phyloP scores from a whole-genome alignment of 2,329 filamentous ascomycete species.

The Trichoderma arundinaceum region DNA sequence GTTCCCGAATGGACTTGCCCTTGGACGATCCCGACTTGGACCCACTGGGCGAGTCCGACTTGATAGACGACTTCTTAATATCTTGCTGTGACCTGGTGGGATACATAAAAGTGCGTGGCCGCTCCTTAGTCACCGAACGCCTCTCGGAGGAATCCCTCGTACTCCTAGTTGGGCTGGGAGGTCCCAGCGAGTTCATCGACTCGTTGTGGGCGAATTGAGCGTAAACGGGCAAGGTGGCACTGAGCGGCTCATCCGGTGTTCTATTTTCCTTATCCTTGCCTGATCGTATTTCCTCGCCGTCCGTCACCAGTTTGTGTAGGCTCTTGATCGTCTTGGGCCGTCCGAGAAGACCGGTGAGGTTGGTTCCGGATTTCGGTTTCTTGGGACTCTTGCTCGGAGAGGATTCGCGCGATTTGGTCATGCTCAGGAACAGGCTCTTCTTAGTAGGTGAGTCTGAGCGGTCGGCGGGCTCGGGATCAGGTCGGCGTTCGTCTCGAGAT shows the following conservation, averaged over 20 bases:
- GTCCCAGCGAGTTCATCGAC: slow-evolving; percentile 32
- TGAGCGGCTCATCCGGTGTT: slow-evolving; percentile 55
- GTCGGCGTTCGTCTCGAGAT: slow-evolving; percentile 42
- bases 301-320: slow-evolving; percentile 59
- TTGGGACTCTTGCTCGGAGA: slow-evolving; percentile 68
- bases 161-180: slow-evolving; percentile 29
- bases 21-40: slow-evolving; percentile 41
- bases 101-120: slow-evolving; percentile 59
- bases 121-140: slow-evolving; percentile 45
- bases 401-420: slow-evolving; percentile 51
- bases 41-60: slow-evolving; percentile 41
- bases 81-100: slow-evolving; percentile 36
- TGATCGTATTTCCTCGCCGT: slow-evolving; percentile 55
- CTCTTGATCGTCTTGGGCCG: slow-evolving; percentile 76
- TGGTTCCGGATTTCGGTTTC: slow-evolving; percentile 79
- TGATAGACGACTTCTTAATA: slow-evolving; percentile 33
- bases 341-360: slow-evolving; percentile 76
- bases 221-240: slow-evolving; percentile 73
- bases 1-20: slow-evolving; percentile 40
- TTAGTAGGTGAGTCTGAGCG: slow-evolving; percentile 54
- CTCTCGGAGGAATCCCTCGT: slow-evolving; percentile 23
- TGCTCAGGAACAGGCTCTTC: slow-evolving; percentile 35
- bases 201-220: slow-evolving; percentile 66
- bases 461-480: slow-evolving; percentile 39
- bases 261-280: slow-evolving; percentile 82